phyloP scores from a whole-genome alignment of 2,329 filamentous ascomycete genomes.

The Capronia americana region DNA sequence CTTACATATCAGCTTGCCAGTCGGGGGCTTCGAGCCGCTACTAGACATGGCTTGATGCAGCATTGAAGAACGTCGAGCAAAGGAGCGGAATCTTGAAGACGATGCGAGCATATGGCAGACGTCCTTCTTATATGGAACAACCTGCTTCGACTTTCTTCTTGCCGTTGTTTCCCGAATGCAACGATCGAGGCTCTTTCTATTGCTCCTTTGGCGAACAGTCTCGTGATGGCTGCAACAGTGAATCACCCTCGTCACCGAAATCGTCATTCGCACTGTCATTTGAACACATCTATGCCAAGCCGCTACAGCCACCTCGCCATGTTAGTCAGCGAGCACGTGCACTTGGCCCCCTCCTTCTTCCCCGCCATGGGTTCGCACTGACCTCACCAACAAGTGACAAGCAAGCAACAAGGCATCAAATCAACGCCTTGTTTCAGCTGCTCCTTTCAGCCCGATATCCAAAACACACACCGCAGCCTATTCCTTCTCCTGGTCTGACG shows the following conservation, averaged over 20 bases:
- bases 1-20: constrained; percentile 47
- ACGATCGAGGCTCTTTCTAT: background rate
- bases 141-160: background rate
- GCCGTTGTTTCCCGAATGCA: background rate
- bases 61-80: constrained; percentile 18
- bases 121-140: background rate
- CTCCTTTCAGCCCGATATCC: constrained; percentile 20
- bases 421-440: constrained; percentile 22
- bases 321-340: background rate
- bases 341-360: constrained; percentile 10
- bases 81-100: background rate
- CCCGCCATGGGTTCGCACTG: constrained; percentile 9
- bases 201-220: background rate
- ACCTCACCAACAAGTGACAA: constrained; percentile 1
- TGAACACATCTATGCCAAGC: background rate
- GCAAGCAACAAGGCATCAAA: constrained; percentile 17
- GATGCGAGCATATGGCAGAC: constrained; percentile 14
- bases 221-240: background rate
- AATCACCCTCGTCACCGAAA: background rate
- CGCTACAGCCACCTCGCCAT: background rate
- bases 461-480: constrained; percentile 14
- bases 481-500: constrained; percentile 8
- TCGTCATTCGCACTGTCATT: constrained; percentile 12
- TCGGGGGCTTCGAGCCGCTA: constrained; percentile 8
- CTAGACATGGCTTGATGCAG: constrained; percentile 33